Evolutionary conservation across 2,329 filamentous ascomycete genomes (phyloP).

Genomic region (Ophiosphaerella narmari): DNA sequence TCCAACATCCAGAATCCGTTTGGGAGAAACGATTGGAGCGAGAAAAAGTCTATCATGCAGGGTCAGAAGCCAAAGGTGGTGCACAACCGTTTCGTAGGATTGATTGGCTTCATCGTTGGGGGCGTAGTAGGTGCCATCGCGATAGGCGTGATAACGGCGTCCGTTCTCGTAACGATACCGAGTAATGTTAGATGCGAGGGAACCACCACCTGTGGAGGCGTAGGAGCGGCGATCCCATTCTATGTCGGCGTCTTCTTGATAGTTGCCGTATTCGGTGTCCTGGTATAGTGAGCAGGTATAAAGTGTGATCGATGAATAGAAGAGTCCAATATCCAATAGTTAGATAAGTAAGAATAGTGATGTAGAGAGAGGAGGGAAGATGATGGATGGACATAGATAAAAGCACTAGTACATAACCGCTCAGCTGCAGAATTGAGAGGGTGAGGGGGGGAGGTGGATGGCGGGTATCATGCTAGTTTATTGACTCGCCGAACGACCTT

Average conservation of each 20-base stretch:
- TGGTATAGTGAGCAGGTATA: constrained; percentile 2
- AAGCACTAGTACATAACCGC: too few species aligned
- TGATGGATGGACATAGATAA: too few species aligned
- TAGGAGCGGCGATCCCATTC: constrained; percentile 34
- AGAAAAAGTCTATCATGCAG: constrained; percentile 43
- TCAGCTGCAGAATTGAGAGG: too few species aligned
- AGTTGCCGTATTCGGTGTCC: constrained; percentile 32
- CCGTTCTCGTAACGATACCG: constrained; percentile 48
- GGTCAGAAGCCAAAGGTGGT: constrained; percentile 43
- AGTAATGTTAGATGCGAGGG: constrained; percentile 46
- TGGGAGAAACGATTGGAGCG: constrained; percentile 34
- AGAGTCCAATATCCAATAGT: too few species aligned
- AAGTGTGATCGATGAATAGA: not conserved
- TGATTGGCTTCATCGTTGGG: constrained; percentile 41
- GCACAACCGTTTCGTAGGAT: constrained; percentile 36
- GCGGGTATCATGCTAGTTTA: too few species aligned
- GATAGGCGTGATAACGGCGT: constrained; percentile 41
- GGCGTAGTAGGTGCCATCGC: constrained; percentile 41
- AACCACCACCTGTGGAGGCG: constrained; percentile 37
- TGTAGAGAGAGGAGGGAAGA: not conserved
- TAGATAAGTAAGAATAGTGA: not conserved
- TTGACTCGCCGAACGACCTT: too few species aligned
- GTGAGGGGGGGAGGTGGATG: too few species aligned
- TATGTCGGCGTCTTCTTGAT: constrained; percentile 27
- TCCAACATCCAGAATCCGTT: constrained; percentile 41